phyloP scores from a whole-genome alignment of 148 eudicot species.

The Nyssa sinensis region DNA sequence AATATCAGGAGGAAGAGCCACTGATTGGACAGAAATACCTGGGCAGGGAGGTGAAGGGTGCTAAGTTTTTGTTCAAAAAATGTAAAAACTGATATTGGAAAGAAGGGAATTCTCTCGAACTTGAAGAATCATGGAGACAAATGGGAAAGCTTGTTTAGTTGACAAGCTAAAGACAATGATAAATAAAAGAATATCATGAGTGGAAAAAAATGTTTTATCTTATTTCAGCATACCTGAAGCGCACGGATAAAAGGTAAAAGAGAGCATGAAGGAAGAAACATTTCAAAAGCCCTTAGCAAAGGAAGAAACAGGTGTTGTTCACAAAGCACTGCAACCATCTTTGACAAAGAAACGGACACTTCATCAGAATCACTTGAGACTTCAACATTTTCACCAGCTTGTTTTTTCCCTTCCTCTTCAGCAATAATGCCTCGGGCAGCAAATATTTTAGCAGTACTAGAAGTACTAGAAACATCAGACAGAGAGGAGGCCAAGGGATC shows the following conservation, averaged over 20 bases:
- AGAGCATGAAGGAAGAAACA: constrained; percentile 94
- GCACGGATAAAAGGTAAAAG: constrained; percentile 94
- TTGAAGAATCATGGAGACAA: not conserved
- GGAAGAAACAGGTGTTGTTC: constrained; percentile 84
- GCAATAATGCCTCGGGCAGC: constrained; percentile 21
- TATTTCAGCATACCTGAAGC: constrained; percentile 71
- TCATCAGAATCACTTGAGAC: constrained; percentile 50
- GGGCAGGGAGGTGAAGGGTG: not conserved
- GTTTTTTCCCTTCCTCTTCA: constrained; percentile 43
- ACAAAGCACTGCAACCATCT: constrained; percentile 87
- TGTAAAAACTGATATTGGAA: not conserved
- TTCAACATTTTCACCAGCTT: constrained; percentile 31
- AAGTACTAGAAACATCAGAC: constrained; percentile 33
- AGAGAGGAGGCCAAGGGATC: constrained; percentile 33
- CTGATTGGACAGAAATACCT: too few relatives aligned
- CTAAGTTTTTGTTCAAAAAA: not conserved
- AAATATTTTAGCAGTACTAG: constrained; percentile 22
- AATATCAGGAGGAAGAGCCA: too few relatives aligned
- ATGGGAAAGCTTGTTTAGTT: not conserved
- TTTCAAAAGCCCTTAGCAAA: constrained; percentile 86
- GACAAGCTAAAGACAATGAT: not conserved
- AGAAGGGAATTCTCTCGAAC: not conserved
- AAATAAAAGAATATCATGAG: not conserved
- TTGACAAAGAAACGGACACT: constrained; percentile 63
- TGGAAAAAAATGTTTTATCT: not conserved